Evolutionary conservation across 2,329 filamentous ascomycete genomes (phyloP).

Genomic region (Aspergillus spinulosporus): DNA sequence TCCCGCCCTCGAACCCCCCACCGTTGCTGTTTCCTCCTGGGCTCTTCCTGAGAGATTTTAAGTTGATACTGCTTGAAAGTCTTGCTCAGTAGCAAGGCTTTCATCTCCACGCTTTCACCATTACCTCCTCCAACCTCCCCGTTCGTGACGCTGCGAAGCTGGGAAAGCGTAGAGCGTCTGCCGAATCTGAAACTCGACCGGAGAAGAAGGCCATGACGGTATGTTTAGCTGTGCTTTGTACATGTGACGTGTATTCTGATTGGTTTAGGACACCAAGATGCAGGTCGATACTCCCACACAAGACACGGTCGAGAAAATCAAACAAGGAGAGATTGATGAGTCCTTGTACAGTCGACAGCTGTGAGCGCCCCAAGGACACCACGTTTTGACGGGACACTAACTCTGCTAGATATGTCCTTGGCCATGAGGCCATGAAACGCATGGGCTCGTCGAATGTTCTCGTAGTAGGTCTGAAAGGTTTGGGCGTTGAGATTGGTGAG

Average conservation of each 20-base stretch:
- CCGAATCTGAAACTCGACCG: constrained; percentile 48
- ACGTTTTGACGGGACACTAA: constrained; percentile 12
- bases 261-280: constrained; percentile 56
- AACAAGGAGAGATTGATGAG: constrained; percentile 67
- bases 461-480: constrained; percentile 84
- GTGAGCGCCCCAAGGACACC: constrained; percentile 27
- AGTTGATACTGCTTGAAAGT: constrained; percentile 37
- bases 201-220: constrained; percentile 57
- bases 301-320: constrained; percentile 60
- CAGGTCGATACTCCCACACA: constrained; percentile 60
- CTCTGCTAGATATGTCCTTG: constrained; percentile 59
- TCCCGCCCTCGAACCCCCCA: constrained; percentile 17
- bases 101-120: constrained; percentile 40
- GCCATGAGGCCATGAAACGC: constrained; percentile 92
- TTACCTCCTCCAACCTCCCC: constrained; percentile 46
- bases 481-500: constrained; percentile 83
- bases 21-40: constrained; percentile 25
- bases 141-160: constrained; percentile 49
- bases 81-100: constrained; percentile 45
- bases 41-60: constrained; percentile 29
- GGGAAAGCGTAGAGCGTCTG: constrained; percentile 55
- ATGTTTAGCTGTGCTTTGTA: constrained; percentile 24
- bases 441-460: constrained; percentile 97
- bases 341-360: constrained; percentile 68
- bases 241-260: constrained; percentile 8